Evolutionary conservation across 163 green algal genomes (phyloP).

Genomic region (Scenedesmus sp.): DNA sequence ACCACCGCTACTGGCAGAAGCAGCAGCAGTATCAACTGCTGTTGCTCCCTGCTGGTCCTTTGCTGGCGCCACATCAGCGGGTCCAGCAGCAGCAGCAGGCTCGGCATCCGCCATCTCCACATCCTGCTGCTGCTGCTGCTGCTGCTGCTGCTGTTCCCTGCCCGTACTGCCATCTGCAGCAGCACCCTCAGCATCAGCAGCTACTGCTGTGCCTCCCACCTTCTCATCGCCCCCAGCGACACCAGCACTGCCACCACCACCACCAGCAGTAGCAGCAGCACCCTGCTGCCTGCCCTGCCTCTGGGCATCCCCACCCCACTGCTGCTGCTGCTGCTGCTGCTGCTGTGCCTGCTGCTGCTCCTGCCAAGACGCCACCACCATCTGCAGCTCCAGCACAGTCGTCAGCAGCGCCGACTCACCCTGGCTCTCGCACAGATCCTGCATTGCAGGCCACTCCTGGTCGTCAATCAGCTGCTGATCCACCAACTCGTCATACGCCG

Average conservation of each 20-base stretch:
- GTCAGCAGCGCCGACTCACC: neutral
- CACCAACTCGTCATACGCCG: neutral
- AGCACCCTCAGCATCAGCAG: neutral
- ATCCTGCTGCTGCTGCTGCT: constrained; percentile 22
- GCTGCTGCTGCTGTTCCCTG: constrained; percentile 5
- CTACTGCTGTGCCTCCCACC: neutral
- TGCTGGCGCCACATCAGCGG: neutral
- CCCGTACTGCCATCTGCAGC: neutral
- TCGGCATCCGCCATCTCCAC: neutral
- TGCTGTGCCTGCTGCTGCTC: neutral
- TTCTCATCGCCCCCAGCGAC: neutral
- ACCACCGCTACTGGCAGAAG: neutral
- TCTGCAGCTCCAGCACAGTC: neutral
- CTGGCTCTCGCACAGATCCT: neutral
- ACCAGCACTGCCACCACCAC: neutral
- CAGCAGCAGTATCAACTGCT: neutral
- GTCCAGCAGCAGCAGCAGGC: neutral
- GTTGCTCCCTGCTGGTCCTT: neutral
- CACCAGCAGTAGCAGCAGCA: neutral
- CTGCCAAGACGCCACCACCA: constrained; percentile 2
- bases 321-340: neutral
- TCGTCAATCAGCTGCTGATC: neutral
- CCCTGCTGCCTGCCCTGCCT: neutral
- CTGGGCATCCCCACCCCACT: neutral
- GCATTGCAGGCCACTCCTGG: neutral